Evolutionary conservation across 164 flowering plant species (phyloP), one percentile per base, ranked within the genome.

Genomic region (Amborella trichopoda): DNA sequence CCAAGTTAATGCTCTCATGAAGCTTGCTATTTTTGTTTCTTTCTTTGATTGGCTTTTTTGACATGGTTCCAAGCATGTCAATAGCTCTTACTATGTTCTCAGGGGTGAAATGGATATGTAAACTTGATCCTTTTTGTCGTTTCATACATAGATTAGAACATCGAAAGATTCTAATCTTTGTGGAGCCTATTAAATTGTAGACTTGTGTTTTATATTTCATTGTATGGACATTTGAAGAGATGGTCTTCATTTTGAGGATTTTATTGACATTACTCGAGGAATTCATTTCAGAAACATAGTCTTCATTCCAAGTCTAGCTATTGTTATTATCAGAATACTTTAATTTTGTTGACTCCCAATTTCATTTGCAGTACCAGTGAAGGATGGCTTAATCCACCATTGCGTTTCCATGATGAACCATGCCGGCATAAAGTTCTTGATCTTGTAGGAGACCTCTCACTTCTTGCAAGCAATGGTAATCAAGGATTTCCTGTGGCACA

Each of bases 361-460:
- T 37, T 14, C n/a, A n/a, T 6, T n/a, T 37, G 3, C 3, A 37
- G 41, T 37, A 21, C 41, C 16, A 8, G 19, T 37, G 19, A 21
- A 37, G 41, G 41, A 18, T 37, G 41, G 41, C 41, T 37, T 14
- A 37, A 37, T 14, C 41, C 41, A 37, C 41, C 41, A 6, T 37
- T 37, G 41, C 41, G 19, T 37, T 37, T 37, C 41, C 41, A 37
- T n/a, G 1, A 37, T 37, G 41, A 37, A 37, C 41, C 41, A n/a
- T 37, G 41, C 8, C 41, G 41, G 6, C 41, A 37, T 37, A 37
- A 37, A 37, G 41, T 37, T 37, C n/a, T 37, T n/a, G 41, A 37
- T 14, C 41, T 37, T 1, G n/a, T 37, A 8, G 41, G 41, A 21
- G 41, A 37, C 19, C 41, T 37, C n/a, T 37, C 41, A n/a, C 41